phyloP scores from a whole-genome alignment of 768 basidiomycete genomes.

The Cubamyces lactineus region DNA sequence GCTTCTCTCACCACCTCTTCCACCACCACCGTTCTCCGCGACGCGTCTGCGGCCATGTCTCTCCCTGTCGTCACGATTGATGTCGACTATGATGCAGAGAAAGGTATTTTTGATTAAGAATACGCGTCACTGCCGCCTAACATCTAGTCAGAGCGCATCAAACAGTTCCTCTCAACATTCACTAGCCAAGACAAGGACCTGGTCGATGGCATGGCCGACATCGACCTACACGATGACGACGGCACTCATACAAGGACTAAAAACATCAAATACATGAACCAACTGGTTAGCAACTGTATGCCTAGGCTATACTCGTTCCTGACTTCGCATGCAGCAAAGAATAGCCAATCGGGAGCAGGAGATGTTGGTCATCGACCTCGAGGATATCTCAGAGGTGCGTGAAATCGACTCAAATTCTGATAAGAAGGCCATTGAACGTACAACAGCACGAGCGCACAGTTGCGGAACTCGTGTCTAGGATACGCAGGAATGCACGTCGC shows the following conservation, averaged over 20 bases:
- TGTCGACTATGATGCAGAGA: conserved; percentile 72
- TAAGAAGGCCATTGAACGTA: conserved; percentile 20
- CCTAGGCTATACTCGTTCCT: conserved; percentile 25
- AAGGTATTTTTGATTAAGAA: conserved; percentile 46
- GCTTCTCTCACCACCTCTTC: conserved; percentile 15
- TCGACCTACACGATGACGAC: conserved; percentile 62
- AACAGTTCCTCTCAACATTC: conserved; percentile 71
- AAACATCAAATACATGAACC: conserved; percentile 77
- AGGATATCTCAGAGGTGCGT: conserved; percentile 78
- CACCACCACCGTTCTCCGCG: conserved; percentile 2
- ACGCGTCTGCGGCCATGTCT: conserved; percentile 55
- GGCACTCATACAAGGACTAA: conserved; percentile 41
- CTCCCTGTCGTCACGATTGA: conserved; percentile 61
- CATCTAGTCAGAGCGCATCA: conserved; percentile 59
- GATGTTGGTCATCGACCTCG: conserved; percentile 85
- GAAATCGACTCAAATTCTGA: not conserved
- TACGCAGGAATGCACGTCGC: conserved; percentile 84
- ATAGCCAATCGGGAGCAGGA: conserved; percentile 94
- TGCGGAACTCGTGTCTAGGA: conserved; percentile 76
- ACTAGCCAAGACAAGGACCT: conserved; percentile 67
- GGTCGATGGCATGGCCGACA: conserved; percentile 65
- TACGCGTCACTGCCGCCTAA: not conserved
- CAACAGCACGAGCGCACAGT: conserved; percentile 68
- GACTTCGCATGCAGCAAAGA: conserved; percentile 60
- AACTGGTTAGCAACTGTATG: conserved; percentile 59